Percentiles rank a stretch among this genome's conserved stretches.
Evolutionary conservation across 345 rosid species (phyloP).

Genomic region (Bruguiera parviflora): DNA sequence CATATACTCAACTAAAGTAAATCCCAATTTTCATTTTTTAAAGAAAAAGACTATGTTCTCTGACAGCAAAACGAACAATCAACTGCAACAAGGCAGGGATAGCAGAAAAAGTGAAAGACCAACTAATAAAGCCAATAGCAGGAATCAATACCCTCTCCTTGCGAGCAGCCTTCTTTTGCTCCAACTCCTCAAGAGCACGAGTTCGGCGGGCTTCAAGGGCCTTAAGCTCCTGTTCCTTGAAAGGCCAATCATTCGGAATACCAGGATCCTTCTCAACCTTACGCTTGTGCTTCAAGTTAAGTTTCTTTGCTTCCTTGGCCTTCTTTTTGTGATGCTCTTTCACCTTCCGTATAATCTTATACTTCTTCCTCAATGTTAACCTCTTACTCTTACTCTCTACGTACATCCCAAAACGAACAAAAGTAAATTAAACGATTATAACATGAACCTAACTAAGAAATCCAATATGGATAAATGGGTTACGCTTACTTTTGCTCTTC

Average conservation of each 20-base stretch:
- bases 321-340: constrained; percentile 95
- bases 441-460: neutral
- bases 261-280: constrained; percentile 96
- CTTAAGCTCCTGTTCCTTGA: constrained; percentile 94
- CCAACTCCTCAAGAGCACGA: constrained; percentile 78
- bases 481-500: constrained; percentile 67
- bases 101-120: neutral
- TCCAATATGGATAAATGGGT: neutral
- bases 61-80: neutral
- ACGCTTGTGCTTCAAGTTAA: constrained; percentile 44
- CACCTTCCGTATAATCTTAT: constrained; percentile 81
- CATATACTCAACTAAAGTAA: too few species aligned
- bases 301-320: constrained; percentile 91
- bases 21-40: too few species aligned
- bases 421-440: neutral
- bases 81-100: neutral
- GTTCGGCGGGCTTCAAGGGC: constrained; percentile 86
- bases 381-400: constrained; percentile 98
- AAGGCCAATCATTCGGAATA: constrained; percentile 97
- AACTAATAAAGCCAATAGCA: neutral
- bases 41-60: neutral
- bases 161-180: constrained; percentile 82
- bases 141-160: constrained; percentile 69
- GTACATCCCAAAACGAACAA: neutral
- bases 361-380: constrained; percentile 69